A percentile compares a stretch with the other conserved stretches of the same genome.
phyloP scores from a whole-genome alignment of 2,329 filamentous ascomycete genomes.

The Akanthomyces lecanii region DNA sequence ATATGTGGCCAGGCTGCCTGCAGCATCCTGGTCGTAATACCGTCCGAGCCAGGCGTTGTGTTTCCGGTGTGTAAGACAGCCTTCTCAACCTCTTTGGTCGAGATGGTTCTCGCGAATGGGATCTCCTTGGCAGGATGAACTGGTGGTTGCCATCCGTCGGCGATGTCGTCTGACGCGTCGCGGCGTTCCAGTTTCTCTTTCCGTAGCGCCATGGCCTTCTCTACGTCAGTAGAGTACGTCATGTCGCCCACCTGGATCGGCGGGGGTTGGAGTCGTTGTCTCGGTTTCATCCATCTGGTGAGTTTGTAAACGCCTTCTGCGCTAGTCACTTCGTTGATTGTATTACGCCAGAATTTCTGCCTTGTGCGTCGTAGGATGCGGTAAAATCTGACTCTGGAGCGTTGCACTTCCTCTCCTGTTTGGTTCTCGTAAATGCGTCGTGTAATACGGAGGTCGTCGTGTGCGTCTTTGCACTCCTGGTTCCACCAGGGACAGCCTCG shows the following conservation, averaged over 20 bases:
- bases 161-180: conserved; percentile 4
- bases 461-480: neutral
- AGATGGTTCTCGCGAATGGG: neutral
- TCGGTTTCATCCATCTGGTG: conserved; percentile 10
- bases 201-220: conserved; percentile 5
- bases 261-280: neutral
- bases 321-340: neutral
- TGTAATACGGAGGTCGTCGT: neutral
- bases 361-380: neutral
- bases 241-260: neutral
- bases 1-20: neutral
- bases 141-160: neutral
- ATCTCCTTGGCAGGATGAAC: neutral
- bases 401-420: conserved; percentile 5
- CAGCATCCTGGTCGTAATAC: no score
- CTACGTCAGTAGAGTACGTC: conserved; percentile 6
- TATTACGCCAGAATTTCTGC: neutral
- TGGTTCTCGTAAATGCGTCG: conserved; percentile 7
- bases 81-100: no score
- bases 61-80: no score
- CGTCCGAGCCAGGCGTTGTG: no score
- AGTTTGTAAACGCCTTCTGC: conserved; percentile 8
- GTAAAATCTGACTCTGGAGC: neutral
- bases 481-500: neutral
- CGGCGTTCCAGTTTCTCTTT: conserved; percentile 10